Percentiles rank a stretch among this genome's conserved stretches.
phyloP scores from a whole-genome alignment of 805 yeast species.

The Yarrowia bubula region DNA sequence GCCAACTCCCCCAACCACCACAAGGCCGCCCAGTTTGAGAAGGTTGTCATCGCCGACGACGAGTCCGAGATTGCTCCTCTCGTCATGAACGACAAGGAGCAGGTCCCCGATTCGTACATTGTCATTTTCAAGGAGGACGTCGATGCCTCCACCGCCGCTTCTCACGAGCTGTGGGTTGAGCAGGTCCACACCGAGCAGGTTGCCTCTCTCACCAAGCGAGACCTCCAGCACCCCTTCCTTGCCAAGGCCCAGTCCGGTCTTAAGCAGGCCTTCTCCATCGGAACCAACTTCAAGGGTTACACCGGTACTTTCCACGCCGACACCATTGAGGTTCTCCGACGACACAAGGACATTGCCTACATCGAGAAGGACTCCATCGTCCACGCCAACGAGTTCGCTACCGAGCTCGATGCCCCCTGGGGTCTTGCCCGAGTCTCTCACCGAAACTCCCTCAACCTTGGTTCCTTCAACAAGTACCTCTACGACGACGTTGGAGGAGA shows the following conservation, averaged over 20 bases:
- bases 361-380: constrained; percentile 64
- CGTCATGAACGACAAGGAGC: constrained; percentile 42
- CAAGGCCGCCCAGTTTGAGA: constrained; percentile 27
- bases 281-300: constrained; percentile 66
- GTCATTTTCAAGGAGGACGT: constrained; percentile 74
- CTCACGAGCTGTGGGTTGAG: constrained; percentile 68
- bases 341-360: constrained; percentile 53
- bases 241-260: constrained; percentile 33
- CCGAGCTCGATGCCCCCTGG: constrained; percentile 70
- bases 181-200: constrained; percentile 39
- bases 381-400: constrained; percentile 46
- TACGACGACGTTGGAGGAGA: constrained; percentile 60
- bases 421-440: constrained; percentile 70
- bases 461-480: constrained; percentile 58
- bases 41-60: constrained; percentile 31
- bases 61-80: constrained; percentile 45
- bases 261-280: constrained; percentile 49
- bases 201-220: constrained; percentile 42
- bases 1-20: constrained; percentile 31
- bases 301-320: constrained; percentile 78
- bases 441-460: constrained; percentile 58
- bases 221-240: constrained; percentile 37
- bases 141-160: constrained; percentile 50
- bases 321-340: constrained; percentile 69
- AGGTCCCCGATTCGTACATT: constrained; percentile 54